Conservation (phyloP, 305 asterid genomes). For the Fraxinus greggii region DNA sequence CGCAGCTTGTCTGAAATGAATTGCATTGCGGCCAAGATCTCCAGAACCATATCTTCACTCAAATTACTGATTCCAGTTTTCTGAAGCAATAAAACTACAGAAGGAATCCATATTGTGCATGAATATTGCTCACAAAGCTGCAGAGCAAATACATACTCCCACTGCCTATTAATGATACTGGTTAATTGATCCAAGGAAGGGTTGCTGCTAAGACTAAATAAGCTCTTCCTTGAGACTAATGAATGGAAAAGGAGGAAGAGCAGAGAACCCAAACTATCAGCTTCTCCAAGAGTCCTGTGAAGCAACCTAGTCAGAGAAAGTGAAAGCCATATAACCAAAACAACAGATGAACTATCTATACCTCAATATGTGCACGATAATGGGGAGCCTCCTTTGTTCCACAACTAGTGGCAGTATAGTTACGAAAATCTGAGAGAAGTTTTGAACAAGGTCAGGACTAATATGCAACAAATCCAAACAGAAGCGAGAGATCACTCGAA, state of each 20-base stretch:
- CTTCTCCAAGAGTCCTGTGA: slow-evolving; percentile 82
- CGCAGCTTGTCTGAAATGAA: slow-evolving; percentile 67
- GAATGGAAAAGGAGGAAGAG: slow-evolving; percentile 70
- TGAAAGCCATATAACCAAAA: slow-evolving; percentile 9
- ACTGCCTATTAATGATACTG: slow-evolving; percentile 42
- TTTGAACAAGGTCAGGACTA: slow-evolving; percentile 21
- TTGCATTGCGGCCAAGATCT: slow-evolving; percentile 52
- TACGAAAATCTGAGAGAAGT: slow-evolving; percentile 64
- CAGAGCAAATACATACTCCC: slow-evolving; percentile 79
- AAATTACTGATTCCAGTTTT: slow-evolving; percentile 42
- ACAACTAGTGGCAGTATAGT: slow-evolving; percentile 71
- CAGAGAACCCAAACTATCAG: slow-evolving; percentile 71
- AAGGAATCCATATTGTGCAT: slow-evolving; percentile 78
- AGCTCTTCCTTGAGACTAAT: slow-evolving; percentile 47
- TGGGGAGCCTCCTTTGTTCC: slow-evolving; percentile 62
- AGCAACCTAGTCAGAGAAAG: slow-evolving; percentile 33
- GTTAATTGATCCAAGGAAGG: slow-evolving; percentile 42
- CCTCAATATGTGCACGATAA: slow-evolving; percentile 70
- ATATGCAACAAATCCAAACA: slow-evolving; percentile 2
- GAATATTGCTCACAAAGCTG: slow-evolving; percentile 70
- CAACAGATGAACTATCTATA: slow-evolving; percentile 27
- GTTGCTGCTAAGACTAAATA: slow-evolving; percentile 33
- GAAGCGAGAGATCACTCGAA: not conserved
- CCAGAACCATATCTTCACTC: slow-evolving; percentile 50
- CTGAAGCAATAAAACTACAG: slow-evolving; percentile 60